Percentiles rank a stretch among this genome's conserved stretches.
These are phyloP conservation scores for Cladophialophora chaetospira DNA, from an alignment of 2,329 filamentous ascomycete species.

Conservation along the genomic window DNA sequence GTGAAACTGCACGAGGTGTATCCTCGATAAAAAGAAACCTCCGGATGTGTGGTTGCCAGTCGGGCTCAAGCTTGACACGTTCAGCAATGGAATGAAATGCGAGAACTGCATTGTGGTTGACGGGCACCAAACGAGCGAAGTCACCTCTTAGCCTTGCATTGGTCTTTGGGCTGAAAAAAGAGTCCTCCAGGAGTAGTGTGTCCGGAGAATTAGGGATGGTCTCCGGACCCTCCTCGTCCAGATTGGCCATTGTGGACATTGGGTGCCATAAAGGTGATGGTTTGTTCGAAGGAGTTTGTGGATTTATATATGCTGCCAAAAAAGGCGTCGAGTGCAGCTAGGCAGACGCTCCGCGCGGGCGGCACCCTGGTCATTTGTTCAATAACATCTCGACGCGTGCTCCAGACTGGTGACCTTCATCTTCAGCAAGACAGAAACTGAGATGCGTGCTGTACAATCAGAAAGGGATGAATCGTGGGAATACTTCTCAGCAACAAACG, in stretches of 20 bases:
- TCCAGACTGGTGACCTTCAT: neutral
- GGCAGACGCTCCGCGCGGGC: slow-evolving; percentile 6
- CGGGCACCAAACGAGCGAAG: slow-evolving; percentile 18
- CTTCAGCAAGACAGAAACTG: neutral
- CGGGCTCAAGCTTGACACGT: slow-evolving; percentile 13
- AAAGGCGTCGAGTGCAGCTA: slow-evolving; percentile 12
- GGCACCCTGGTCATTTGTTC: slow-evolving; percentile 2
- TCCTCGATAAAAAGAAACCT: slow-evolving; percentile 17
- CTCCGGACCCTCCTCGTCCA: neutral
- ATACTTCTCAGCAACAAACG: neutral
- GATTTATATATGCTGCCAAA: slow-evolving; percentile 11
- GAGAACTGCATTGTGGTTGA: slow-evolving; percentile 17
- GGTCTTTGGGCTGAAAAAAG: slow-evolving; percentile 13
- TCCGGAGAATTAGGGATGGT: slow-evolving; percentile 12
- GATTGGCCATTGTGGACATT: slow-evolving; percentile 6
- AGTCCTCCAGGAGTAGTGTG: slow-evolving; percentile 11
- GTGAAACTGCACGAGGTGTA: slow-evolving; percentile 6
- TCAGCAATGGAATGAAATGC: slow-evolving; percentile 18
- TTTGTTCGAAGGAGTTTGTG: neutral
- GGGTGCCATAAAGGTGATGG: neutral
- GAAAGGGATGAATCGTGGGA: neutral
- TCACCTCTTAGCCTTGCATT: slow-evolving; percentile 15
- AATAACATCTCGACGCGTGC: neutral
- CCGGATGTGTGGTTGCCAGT: slow-evolving; percentile 17
- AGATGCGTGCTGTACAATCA: neutral